These are phyloP conservation scores for Mycosarcoma mackinlayi DNA, from an alignment of 1,284 basidiomycete genomes.

Conservation along the genomic window DNA sequence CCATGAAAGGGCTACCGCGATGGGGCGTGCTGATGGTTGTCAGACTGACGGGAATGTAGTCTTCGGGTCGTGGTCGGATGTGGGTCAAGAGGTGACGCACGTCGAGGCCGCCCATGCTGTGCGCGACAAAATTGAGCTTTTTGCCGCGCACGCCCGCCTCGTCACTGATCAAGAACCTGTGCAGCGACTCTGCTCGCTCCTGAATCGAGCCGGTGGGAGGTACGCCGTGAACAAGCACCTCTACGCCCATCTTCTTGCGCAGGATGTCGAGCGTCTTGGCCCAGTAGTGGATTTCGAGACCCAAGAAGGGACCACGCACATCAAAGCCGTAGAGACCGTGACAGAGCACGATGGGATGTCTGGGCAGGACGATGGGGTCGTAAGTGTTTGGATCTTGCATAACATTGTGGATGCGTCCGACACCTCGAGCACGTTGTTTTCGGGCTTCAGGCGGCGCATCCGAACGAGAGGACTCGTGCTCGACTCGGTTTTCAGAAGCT, in stretches of 20 bases:
- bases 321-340: constrained; percentile 93
- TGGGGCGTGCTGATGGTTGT: constrained; percentile 95
- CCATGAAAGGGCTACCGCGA: constrained; percentile 97
- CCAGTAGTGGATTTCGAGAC: constrained; percentile 88
- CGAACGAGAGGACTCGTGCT: constrained; percentile 6
- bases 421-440: constrained; percentile 16
- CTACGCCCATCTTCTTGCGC: constrained; percentile 83
- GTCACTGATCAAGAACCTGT: constrained; percentile 76
- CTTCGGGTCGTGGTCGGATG: constrained; percentile 76
- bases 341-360: constrained; percentile 91
- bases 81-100: constrained; percentile 85
- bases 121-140: constrained; percentile 90
- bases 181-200: constrained; percentile 82
- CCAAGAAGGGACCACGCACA: constrained; percentile 80
- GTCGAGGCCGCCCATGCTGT: constrained; percentile 80
- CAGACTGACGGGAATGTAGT: constrained; percentile 86
- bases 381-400: constrained; percentile 55
- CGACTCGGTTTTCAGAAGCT: constrained; percentile 27
- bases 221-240: constrained; percentile 94
- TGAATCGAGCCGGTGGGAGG: constrained; percentile 92
- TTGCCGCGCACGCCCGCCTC: constrained; percentile 75
- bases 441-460: constrained; percentile 13
- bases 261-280: constrained; percentile 85
- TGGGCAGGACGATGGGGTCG: constrained; percentile 78
- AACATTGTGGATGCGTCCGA: constrained; percentile 42